phyloP scores from a whole-genome alignment of 2,329 filamentous ascomycete species.

The Aaosphaeria arxii region DNA sequence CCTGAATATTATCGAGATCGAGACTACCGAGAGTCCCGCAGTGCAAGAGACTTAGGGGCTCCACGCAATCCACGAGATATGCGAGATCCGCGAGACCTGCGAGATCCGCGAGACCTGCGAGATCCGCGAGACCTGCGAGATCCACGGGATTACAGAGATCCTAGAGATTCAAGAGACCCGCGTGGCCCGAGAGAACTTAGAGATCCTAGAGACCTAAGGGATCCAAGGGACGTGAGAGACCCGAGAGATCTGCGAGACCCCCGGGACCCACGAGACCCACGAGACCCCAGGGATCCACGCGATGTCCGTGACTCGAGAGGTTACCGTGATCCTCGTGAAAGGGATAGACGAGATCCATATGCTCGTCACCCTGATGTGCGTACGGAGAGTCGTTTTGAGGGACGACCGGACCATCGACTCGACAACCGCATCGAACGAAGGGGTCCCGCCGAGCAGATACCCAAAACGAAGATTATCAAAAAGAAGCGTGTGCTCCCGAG shows the following conservation, averaged over 20 bases:
- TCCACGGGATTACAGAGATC: conserved; percentile 10
- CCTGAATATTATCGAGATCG: conserved; percentile 16
- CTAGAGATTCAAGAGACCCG: conserved; percentile 10
- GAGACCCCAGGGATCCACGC: conserved; percentile 15
- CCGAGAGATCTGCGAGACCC: conserved; percentile 17
- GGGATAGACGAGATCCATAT: conserved; percentile 22
- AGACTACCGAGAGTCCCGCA: conserved; percentile 16
- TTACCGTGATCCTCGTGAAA: conserved; percentile 8
- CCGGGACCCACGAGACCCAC: conserved; percentile 18
- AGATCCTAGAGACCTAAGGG: conserved; percentile 11
- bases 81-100: conserved; percentile 18
- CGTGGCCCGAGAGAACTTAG: conserved; percentile 9
- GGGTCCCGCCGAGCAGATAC: conserved; percentile 38
- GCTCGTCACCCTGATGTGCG: conserved; percentile 14
- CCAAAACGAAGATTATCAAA: conserved; percentile 57
- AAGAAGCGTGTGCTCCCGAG: conserved; percentile 69
- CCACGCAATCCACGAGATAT: conserved; percentile 9
- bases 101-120: conserved; percentile 16
- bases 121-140: conserved; percentile 11
- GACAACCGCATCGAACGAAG: conserved; percentile 39
- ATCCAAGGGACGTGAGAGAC: conserved; percentile 9
- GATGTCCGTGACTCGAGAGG: conserved; percentile 10
- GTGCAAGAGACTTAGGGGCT: conserved; percentile 12
- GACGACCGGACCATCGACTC: conserved; percentile 21
- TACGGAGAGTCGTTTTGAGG: conserved; percentile 20